These are phyloP conservation scores for Cytospora piceicola DNA, from an alignment of 2,329 filamentous ascomycete species.

Conservation along the genomic window DNA sequence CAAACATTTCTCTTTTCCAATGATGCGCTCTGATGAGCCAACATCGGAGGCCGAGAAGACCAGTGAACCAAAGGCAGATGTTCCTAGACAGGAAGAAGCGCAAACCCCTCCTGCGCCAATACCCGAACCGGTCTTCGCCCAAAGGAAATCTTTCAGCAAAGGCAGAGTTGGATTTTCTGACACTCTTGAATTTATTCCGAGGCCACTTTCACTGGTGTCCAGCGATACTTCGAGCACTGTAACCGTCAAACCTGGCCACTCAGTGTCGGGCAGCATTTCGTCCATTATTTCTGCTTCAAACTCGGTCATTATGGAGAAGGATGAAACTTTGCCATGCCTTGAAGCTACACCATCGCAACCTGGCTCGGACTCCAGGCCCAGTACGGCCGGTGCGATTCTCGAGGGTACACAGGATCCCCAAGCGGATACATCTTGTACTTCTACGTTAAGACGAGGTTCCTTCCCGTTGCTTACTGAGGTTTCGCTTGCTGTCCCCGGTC, in stretches of 20 bases:
- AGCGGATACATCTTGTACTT: conserved; percentile 40
- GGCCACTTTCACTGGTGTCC: conserved; percentile 81
- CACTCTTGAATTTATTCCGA: conserved; percentile 79
- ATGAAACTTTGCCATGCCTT: conserved; percentile 43
- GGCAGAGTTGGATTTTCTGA: conserved; percentile 83
- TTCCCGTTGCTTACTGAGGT: conserved; percentile 57
- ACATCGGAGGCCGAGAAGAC: conserved; percentile 30
- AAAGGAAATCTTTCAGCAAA: conserved; percentile 29
- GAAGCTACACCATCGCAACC: conserved; percentile 48
- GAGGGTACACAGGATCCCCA: conserved; percentile 51
- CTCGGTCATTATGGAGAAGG: conserved; percentile 44
- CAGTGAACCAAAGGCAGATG: conserved; percentile 35
- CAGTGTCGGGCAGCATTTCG: conserved; percentile 77
- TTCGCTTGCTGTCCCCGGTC: conserved; percentile 41
- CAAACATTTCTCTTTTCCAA: conserved; percentile 35
- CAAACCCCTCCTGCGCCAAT: conserved; percentile 34
- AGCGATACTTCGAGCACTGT: conserved; percentile 81
- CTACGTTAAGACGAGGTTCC: conserved; percentile 60
- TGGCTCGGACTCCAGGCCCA: conserved; percentile 60
- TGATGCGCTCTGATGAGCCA: conserved; percentile 25
- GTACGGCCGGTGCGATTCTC: conserved; percentile 72
- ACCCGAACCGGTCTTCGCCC: conserved; percentile 40
- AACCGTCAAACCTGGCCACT: conserved; percentile 71
- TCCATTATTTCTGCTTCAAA: conserved; percentile 70
- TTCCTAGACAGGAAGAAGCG: conserved; percentile 37